phyloP scores from a whole-genome alignment of 2,329 filamentous ascomycete species.

The Leptographium procerum region DNA sequence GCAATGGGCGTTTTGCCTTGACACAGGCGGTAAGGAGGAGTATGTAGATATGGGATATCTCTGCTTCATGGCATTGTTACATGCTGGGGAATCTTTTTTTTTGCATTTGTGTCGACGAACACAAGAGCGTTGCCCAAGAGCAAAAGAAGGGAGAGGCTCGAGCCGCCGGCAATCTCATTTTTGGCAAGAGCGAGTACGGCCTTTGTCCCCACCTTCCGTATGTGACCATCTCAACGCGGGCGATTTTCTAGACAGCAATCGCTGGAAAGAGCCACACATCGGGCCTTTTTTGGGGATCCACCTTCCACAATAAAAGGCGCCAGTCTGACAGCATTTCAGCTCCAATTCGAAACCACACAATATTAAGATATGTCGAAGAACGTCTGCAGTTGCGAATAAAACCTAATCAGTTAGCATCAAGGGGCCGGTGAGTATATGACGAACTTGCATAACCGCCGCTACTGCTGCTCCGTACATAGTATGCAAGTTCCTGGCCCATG shows the following conservation, averaged over 20 bases:
- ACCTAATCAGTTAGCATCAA: neutral
- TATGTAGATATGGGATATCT: too few species aligned
- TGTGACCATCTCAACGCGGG: too few species aligned
- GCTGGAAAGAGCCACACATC: neutral
- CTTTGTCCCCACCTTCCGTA: neutral
- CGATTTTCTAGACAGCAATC: neutral
- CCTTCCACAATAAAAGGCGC: neutral
- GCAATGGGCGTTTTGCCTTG: too few species aligned
- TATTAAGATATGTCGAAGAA: neutral
- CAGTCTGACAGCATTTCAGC: too few species aligned
- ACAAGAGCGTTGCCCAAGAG: neutral
- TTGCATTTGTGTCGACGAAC: too few species aligned
- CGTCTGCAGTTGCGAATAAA: neutral
- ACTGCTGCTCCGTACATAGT: neutral
- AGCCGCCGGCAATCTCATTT: too few species aligned
- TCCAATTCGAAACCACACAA: neutral
- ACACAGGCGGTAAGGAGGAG: too few species aligned
- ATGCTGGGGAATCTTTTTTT: too few species aligned
- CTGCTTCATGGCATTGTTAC: too few species aligned
- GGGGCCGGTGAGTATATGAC: neutral
- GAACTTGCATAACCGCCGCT: neutral
- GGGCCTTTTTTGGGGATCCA: neutral
- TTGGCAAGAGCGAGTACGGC: neutral
- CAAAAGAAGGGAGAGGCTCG: too few species aligned
- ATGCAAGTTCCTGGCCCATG: neutral